Conservation (phyloP, 2,329 filamentous ascomycete genomes). For the Aspergillus awamori region DNA sequence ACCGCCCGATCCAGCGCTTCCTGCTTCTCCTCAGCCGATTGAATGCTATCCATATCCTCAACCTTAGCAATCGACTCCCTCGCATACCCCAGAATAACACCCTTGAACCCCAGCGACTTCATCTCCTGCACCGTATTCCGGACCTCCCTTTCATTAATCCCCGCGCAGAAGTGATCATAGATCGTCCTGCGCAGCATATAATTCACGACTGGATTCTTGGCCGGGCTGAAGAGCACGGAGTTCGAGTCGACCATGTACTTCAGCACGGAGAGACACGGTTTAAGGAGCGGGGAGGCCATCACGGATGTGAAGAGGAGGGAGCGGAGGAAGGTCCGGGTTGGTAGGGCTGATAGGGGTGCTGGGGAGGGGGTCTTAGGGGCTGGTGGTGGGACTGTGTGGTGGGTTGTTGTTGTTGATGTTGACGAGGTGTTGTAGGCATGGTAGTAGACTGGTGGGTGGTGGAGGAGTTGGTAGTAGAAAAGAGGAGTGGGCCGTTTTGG, state of each 20-base stretch:
- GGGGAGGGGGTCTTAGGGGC: constrained; percentile 26
- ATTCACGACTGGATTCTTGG: constrained; percentile 44
- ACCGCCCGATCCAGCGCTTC: constrained; percentile 31
- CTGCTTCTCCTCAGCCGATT: constrained; percentile 15
- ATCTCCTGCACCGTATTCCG: constrained; percentile 40
- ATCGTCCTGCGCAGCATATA: constrained; percentile 41
- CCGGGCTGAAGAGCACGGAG: constrained; percentile 44
- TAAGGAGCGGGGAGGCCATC: constrained; percentile 23
- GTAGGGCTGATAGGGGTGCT: constrained; percentile 34
- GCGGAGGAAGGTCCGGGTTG: constrained; percentile 19
- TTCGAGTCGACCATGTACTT: constrained; percentile 41
- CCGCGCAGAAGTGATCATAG: constrained; percentile 56
- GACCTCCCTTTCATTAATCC: constrained; percentile 45
- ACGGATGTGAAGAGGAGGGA: constrained; percentile 22
- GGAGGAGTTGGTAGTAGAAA: neutral
- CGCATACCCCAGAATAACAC: constrained; percentile 53
- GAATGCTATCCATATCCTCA: constrained; percentile 13
- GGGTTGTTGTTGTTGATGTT: constrained; percentile 1
- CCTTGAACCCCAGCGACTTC: constrained; percentile 49
- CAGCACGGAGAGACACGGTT: constrained; percentile 29
- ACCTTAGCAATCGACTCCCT: constrained; percentile 43
- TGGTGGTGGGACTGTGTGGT: neutral
- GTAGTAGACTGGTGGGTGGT: neutral
- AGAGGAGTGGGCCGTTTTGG: constrained; percentile 6
- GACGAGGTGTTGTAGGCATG: neutral